Evolutionary conservation across 345 rosid genomes (phyloP).

Genomic region (Melaleuca quinquenervia): DNA sequence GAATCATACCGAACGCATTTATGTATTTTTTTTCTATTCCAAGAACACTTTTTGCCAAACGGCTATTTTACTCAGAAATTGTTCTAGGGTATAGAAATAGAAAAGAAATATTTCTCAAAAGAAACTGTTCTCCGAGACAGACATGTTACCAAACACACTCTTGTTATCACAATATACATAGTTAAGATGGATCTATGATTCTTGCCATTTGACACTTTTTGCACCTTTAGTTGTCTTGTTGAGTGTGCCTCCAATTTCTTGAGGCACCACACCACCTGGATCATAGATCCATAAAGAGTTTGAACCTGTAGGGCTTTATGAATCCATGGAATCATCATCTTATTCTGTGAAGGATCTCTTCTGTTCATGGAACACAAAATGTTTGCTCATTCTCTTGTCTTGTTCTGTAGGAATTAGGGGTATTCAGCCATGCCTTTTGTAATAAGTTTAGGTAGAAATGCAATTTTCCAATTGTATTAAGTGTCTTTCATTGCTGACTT

Average conservation of each 20-base stretch:
- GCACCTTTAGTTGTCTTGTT: not conserved
- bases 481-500: not conserved
- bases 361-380: not conserved
- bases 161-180: not conserved
- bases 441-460: not conserved
- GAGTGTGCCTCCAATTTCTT: not conserved
- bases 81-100: too few relatives aligned
- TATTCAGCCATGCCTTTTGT: not conserved
- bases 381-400: not conserved
- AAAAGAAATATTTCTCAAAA: too few relatives aligned
- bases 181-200: not conserved
- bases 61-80: too few relatives aligned
- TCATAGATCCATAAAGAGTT: not conserved
- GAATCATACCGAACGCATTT: too few relatives aligned
- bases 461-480: not conserved
- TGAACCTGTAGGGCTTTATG: not conserved
- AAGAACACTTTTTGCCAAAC: too few relatives aligned
- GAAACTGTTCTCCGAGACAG: too few relatives aligned
- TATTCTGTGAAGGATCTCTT: not conserved
- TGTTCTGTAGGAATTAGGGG: not conserved
- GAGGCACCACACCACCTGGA: not conserved
- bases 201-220: not conserved
- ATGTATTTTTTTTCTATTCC: too few relatives aligned
- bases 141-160: too few relatives aligned
- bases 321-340: not conserved